Base-by-base conservation (phyloP, 495 filamentous ascomycete genomes). In the Cudoniella acicularis region DNA sequence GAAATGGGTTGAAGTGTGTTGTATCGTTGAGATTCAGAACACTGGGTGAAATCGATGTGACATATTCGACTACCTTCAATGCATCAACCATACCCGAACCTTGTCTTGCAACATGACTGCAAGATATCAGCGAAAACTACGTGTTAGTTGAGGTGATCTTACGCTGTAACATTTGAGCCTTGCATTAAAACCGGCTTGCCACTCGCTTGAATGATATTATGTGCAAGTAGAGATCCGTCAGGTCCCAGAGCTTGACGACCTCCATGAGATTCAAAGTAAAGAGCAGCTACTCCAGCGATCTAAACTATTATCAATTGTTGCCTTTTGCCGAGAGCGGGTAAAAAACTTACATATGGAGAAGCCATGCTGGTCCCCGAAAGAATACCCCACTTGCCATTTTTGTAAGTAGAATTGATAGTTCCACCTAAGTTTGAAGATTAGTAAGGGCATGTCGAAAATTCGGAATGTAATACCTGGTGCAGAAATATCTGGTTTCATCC, bases 291-390 rank as follows among this genome's bases (percentile, higher is more conserved):
- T 10, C 36, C 52, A 24, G 17, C 52, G 18, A 45, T 46, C 43
- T 47, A 17, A n/a, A n/a, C 17, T 47, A n/a, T 8, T n/a, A 8
- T 21, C 20, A n/a, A n/a, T 4, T 9, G 4, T 47, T 47, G 8
- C 8, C 43, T 47, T 3, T 27, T 52, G 22, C 16, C 22, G 9
- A 54, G 21, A 42, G 25, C 78, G 20, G 72, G 73, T 10, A 79
- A 67, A 3, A 79, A 80, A 9, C 79, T 70, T 46, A 80, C 69
- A 59, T 79, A 79, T 4, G 81, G 80, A 26, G 73, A 67, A 3
- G 81, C 74, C 77, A 78, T 77, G 23, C 77, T 80, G 0, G 81
- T 83, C 54, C 81, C 81, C 36, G 67, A 73, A n/a, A 77, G 59
- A 8, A 73, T 60, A 2, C 62, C 70, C n/a, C 70, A 73, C 3